phyloP scores from a whole-genome alignment of 2,329 filamentous ascomycete genomes.

The Talaromyces sp. region DNA sequence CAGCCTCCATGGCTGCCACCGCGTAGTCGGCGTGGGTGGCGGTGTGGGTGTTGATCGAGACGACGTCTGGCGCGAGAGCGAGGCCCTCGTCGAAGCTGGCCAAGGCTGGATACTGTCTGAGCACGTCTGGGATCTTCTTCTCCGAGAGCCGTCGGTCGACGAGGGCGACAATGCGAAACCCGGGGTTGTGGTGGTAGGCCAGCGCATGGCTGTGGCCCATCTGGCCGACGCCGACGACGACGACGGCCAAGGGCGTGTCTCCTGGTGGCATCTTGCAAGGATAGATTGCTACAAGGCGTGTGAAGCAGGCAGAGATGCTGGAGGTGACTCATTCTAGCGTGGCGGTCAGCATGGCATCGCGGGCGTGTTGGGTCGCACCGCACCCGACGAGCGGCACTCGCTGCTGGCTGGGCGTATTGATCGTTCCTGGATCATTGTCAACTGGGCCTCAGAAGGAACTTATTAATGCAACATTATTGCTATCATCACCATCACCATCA shows the following conservation, averaged over 20 bases:
- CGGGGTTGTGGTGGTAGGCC: constrained; percentile 16
- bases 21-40: constrained; percentile 16
- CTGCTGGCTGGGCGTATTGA: no score
- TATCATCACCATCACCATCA: no score
- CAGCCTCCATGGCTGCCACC: constrained; percentile 15
- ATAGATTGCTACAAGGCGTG: not conserved
- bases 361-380: not conserved
- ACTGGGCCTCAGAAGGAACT: no score
- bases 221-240: constrained; percentile 15
- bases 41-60: constrained; percentile 17
- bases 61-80: constrained; percentile 14
- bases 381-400: no score
- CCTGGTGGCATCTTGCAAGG: not conserved
- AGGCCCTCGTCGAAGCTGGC: constrained; percentile 10
- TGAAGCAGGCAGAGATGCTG: not conserved
- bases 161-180: constrained; percentile 14
- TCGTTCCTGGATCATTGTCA: no score
- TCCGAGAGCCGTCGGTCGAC: constrained; percentile 9
- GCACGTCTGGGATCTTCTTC: constrained; percentile 9
- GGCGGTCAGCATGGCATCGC: not conserved
- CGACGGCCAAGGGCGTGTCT: constrained; percentile 6
- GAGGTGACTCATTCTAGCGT: not conserved
- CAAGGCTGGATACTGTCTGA: constrained; percentile 9
- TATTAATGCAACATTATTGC: no score
- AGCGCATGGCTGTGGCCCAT: constrained; percentile 17